These are phyloP conservation scores for Epichloe brachyelytri DNA, from an alignment of 2,329 filamentous ascomycete species.

Conservation along the genomic window DNA sequence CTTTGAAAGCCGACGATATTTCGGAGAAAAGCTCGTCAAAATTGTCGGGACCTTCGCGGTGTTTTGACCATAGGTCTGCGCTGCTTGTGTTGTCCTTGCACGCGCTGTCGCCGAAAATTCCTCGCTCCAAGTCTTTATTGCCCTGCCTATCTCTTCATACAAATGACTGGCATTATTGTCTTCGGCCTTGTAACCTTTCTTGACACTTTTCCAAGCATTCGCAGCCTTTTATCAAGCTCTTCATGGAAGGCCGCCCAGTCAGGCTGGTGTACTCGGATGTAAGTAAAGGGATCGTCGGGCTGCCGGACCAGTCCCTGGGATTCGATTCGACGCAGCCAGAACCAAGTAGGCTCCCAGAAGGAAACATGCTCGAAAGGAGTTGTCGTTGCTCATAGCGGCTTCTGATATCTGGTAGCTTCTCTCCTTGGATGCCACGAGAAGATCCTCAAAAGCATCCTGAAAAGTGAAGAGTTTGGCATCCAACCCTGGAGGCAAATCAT, in stretches of 20 bases:
- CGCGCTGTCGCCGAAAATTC: not conserved
- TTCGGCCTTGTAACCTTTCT: conserved; percentile 7
- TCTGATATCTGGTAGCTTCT: conserved; percentile 27
- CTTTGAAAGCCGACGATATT: conserved; percentile 24
- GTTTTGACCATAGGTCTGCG: not conserved
- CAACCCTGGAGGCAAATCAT: conserved; percentile 25
- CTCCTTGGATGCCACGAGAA: conserved; percentile 33
- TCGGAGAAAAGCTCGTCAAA: conserved; percentile 30
- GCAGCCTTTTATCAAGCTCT: conserved; percentile 18
- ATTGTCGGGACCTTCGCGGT: conserved; percentile 15
- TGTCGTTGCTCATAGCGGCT: conserved; percentile 22
- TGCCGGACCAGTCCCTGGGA: conserved; percentile 25
- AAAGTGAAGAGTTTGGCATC: conserved; percentile 34
- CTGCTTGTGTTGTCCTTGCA: not conserved
- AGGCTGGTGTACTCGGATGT: conserved; percentile 7
- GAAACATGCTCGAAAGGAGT: conserved; percentile 26
- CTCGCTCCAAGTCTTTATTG: conserved; percentile 7
- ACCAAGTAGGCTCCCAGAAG: conserved; percentile 26
- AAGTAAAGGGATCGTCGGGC: conserved; percentile 12
- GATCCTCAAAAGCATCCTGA: conserved; percentile 45
- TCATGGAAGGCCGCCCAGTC: conserved; percentile 19
- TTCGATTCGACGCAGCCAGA: conserved; percentile 28
- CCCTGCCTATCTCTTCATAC: conserved; percentile 6
- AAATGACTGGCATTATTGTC: conserved; percentile 6
- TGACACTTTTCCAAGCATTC: conserved; percentile 15